These are phyloP conservation scores for Bipolaris oryzae DNA, from an alignment of 2,329 filamentous ascomycete genomes.

Conservation along the genomic window DNA sequence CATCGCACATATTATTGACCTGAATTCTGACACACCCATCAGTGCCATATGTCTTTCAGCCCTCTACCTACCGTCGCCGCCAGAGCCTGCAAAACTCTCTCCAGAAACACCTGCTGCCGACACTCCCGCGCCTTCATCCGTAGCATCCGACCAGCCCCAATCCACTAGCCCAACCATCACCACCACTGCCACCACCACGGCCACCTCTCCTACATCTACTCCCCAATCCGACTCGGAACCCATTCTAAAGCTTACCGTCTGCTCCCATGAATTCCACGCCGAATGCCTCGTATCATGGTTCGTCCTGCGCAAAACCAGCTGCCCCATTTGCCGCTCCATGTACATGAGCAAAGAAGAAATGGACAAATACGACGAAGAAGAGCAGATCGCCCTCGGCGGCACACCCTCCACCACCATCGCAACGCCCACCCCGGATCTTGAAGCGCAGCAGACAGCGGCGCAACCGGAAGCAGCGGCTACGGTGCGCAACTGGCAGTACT, in stretches of 20 bases:
- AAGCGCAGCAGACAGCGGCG: not conserved
- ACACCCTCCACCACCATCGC: not conserved
- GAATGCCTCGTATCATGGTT: slow-evolving; percentile 43
- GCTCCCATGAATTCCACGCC: slow-evolving; percentile 41
- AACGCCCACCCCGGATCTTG: not conserved
- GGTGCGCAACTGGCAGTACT: slow-evolving; percentile 22
- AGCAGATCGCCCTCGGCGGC: slow-evolving; percentile 1
- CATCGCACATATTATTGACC: not conserved
- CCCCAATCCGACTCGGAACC: slow-evolving; percentile 20
- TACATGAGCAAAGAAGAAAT: slow-evolving; percentile 33
- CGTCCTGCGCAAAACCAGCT: slow-evolving; percentile 37
- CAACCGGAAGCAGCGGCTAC: not conserved
- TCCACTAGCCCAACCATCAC: not conserved
- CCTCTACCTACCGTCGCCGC: slow-evolving; percentile 32
- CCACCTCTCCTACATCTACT: slow-evolving; percentile 1
- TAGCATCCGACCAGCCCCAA: not conserved
- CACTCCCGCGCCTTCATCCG: slow-evolving; percentile 1
- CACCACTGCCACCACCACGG: not conserved
- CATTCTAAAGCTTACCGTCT: slow-evolving; percentile 35
- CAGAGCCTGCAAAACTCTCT: slow-evolving; percentile 33
- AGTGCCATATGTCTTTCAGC: slow-evolving; percentile 44
- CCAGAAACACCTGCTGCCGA: slow-evolving; percentile 15
- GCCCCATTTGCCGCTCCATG: slow-evolving; percentile 39
- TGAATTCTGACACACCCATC: slow-evolving; percentile 10
- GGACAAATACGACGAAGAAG: slow-evolving; percentile 24